phyloP scores from a whole-genome alignment of 192 early-diverging fungal genomes.

The Phycomyces nitens region DNA sequence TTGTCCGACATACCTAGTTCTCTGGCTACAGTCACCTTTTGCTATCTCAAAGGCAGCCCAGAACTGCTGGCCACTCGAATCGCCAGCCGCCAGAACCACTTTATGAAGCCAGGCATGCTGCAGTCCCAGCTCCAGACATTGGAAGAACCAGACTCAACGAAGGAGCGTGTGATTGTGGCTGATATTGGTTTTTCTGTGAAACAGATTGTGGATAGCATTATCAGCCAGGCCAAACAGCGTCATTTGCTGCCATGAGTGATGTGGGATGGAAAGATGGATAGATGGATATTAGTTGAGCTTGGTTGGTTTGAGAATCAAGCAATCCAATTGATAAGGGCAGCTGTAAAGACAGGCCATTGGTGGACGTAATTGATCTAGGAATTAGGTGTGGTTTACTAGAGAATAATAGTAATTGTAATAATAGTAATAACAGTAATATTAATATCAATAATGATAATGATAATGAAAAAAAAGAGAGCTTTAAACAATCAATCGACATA shows the following conservation, averaged over 20 bases:
- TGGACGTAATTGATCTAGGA: too few relatives aligned
- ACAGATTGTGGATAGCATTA: constrained; percentile 13
- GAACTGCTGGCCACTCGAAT: constrained; percentile 47
- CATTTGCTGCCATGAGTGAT: constrained; percentile 1
- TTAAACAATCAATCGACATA: too few relatives aligned
- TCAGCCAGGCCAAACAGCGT: constrained; percentile 9
- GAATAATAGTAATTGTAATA: too few relatives aligned
- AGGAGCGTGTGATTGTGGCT: constrained; percentile 30
- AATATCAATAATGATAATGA: too few relatives aligned
- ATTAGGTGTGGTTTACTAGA: too few relatives aligned
- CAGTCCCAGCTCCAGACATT: constrained; percentile 61
- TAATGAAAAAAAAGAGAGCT: too few relatives aligned
- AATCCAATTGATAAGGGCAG: too few relatives aligned
- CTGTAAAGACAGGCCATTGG: too few relatives aligned
- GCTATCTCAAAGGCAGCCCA: constrained; percentile 52
- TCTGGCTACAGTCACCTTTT: constrained; percentile 43
- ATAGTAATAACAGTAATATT: too few relatives aligned
- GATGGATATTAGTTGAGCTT: neutral
- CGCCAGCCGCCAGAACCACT: constrained; percentile 50
- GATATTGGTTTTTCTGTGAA: constrained; percentile 17
- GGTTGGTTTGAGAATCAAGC: neutral
- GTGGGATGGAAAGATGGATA: neutral
- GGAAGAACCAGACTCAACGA: constrained; percentile 43
- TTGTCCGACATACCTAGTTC: constrained; percentile 35
- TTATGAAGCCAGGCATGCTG: constrained; percentile 49